Evolutionary conservation across 1,284 basidiomycete genomes (phyloP).

Genomic region (Ganoderma meredithae): DNA sequence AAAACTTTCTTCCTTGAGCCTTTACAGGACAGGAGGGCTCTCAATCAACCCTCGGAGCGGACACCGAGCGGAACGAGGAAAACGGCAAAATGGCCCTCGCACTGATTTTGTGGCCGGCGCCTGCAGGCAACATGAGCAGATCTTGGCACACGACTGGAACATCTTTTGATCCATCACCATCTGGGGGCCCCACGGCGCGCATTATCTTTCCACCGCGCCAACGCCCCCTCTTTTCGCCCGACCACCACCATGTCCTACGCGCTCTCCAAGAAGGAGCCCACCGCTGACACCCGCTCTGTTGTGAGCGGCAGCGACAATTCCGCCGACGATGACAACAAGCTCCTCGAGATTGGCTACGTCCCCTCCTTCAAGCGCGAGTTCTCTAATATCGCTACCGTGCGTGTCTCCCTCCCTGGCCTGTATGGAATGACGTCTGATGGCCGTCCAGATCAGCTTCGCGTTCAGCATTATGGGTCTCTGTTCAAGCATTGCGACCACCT

Average conservation of each 20-base stretch:
- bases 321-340: slow-evolving; percentile 67
- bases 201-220: slow-evolving; percentile 26
- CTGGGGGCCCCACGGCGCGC: slow-evolving; percentile 11
- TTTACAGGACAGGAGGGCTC: neutral
- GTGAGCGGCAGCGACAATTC: slow-evolving; percentile 26
- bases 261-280: slow-evolving; percentile 24
- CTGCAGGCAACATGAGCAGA: neutral
- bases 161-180: slow-evolving; percentile 10
- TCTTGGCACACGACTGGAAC: slow-evolving; percentile 27
- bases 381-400: slow-evolving; percentile 77
- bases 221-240: slow-evolving; percentile 22
- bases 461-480: slow-evolving; percentile 86
- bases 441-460: slow-evolving; percentile 71
- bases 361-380: slow-evolving; percentile 86
- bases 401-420: slow-evolving; percentile 16
- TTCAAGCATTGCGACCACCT: slow-evolving; percentile 82
- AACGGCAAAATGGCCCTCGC: neutral
- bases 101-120: slow-evolving; percentile 10
- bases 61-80: neutral
- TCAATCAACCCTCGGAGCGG: neutral
- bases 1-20: neutral
- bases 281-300: slow-evolving; percentile 30
- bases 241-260: slow-evolving; percentile 29
- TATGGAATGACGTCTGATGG: slow-evolving; percentile 7
- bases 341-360: slow-evolving; percentile 74